Evolutionary conservation across 768 basidiomycete genomes (phyloP), one percentile per base, ranked within the genome.

Genomic region (Mycena filopes): DNA sequence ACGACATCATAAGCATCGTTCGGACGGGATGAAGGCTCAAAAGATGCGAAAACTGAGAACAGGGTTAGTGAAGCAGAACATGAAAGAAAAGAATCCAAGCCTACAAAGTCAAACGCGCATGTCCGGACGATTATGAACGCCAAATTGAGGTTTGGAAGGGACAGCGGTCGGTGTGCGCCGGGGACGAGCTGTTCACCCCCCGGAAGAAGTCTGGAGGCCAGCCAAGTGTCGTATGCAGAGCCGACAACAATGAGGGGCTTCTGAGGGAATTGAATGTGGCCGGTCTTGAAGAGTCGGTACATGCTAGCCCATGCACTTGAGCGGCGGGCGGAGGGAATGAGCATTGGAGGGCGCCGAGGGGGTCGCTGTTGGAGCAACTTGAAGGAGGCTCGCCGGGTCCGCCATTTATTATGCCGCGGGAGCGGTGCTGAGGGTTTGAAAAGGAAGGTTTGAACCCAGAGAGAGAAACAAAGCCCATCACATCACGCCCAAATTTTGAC

Each of bases 91-190:
- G 66, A 7, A 75, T 69, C 80, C 73, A 7, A 75, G 70, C 80
- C 73, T 70, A 89, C 80, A 60, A 94, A 79, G 60, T 89, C 83
- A 21, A 83, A 79, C 36, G 84, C 82, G 72, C 86, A 89, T 15
- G 80, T 79, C 60, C 81, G 82, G 15, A 86, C 73, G 66, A 92
- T 85, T 38, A 80, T 77, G 58, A 79, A 76, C 10, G 93, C 93
- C 21, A 91, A 83, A 47, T 74, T 78, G 46, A 86, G 70, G 75
- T 92, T 93, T 18, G 75, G 71, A 49, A 82, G 69, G 53, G 82
- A 88, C 65, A 94, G 70, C n/a, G 84, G 81, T 42, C 93, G 86
- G 67, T 88, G 89, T 42, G 87, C 88, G 48, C 93, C 93, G 36
- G 93, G 87, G 54, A 86, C 82, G 68, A 89, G 81, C 74, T 77